Evolutionary conservation across 805 yeast genomes (phyloP), one percentile per base, ranked within the genome.

Genomic region (Kazachstania bromeliacearum): DNA sequence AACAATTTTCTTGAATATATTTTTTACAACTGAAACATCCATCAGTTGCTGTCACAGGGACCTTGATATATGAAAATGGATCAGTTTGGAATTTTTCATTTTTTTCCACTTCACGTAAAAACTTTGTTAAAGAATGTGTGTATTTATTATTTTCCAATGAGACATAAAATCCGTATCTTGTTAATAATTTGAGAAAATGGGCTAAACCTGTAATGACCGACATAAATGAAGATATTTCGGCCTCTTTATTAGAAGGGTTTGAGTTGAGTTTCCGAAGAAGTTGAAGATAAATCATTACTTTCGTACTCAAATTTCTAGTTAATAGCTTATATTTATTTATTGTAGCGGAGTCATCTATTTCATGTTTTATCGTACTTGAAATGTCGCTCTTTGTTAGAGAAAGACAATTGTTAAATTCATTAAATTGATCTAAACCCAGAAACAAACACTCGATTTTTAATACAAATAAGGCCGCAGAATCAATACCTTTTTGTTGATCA

Each of bases 141-240:
- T 67, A 49, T 45, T 71, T 73, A 55, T 83, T 82, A 37, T 71
- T 65, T 38, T 72, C 77, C n/a, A 92, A 64, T 0, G 96, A 84
- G 45, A 77, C 76, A 40, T 76, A 72, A 28, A 92, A 68, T 0
- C 96, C 92, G 50, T 76, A 75, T 43, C 96, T 67, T 4, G 89
- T 81, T 16, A 92, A 64, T 5, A 89, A 67, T 57, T 92, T 92
- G 49, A 92, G 66, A 58, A 87, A 89, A 55, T 92, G 97, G 0
- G 98, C 96, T 47, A 89, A 65, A 0, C 94, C 87, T 1, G 96
- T 85, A 4, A 88, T 88, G 8, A 88, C 75, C 0, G 89, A 75
- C 46, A 92, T 68, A 27, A 89, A 59, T 3, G 82, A 78, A 0
- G 87, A 74, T 28, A 72, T 62, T 7, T 51, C 47, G 12, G 54